phyloP scores from a whole-genome alignment of 1,284 basidiomycete genomes.

The Pascua guehoae region DNA sequence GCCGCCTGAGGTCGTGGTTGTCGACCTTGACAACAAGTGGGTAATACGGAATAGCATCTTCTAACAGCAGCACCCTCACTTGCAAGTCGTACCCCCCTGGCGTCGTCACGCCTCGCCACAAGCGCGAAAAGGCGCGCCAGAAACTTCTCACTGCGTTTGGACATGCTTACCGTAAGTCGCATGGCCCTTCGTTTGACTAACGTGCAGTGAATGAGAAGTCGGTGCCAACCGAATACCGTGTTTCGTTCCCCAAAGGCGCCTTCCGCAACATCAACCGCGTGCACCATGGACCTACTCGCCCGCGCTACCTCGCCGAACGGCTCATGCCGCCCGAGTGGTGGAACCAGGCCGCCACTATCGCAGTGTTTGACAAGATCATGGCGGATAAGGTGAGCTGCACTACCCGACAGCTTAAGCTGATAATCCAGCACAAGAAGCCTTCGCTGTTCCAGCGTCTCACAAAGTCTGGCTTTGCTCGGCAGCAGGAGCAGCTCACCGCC shows the following conservation, averaged over 20 bases:
- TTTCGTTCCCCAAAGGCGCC: constrained; percentile 82
- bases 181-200: background rate
- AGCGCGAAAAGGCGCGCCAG: constrained; percentile 77
- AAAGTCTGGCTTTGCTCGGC: constrained; percentile 61
- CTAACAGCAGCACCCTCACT: constrained; percentile 49
- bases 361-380: constrained; percentile 81
- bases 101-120: constrained; percentile 73
- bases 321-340: constrained; percentile 88
- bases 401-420: constrained; percentile 16
- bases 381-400: constrained; percentile 71
- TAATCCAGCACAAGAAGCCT: constrained; percentile 72
- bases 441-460: constrained; percentile 81
- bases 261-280: constrained; percentile 50
- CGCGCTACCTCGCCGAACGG: constrained; percentile 50
- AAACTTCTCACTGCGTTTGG: constrained; percentile 75
- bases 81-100: constrained; percentile 75
- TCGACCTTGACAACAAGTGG: constrained; percentile 67
- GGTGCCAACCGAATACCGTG: constrained; percentile 72
- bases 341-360: constrained; percentile 81
- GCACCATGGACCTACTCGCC: constrained; percentile 21
- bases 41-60: no score
- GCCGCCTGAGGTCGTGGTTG: constrained; percentile 76
- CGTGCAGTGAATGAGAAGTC: constrained; percentile 10
- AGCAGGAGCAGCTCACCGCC: constrained; percentile 66
- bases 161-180: constrained; percentile 43